These are phyloP conservation scores for Verticillium isaacii DNA, from an alignment of 2,329 filamentous ascomycete species.

Conservation along the genomic window DNA sequence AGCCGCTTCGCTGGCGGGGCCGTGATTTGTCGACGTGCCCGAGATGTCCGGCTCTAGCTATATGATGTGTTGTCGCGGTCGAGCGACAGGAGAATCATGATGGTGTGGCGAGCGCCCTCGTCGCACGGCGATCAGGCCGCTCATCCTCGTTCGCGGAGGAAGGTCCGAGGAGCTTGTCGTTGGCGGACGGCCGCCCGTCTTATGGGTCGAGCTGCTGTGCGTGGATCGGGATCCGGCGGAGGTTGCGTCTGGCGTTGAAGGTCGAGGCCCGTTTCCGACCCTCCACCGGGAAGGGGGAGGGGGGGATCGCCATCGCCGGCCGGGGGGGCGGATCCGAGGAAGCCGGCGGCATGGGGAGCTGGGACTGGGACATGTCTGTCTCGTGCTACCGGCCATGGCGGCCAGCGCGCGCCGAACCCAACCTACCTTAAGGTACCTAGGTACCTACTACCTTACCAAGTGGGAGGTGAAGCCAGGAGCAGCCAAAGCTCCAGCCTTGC, in stretches of 20 bases:
- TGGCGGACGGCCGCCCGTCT: neutral
- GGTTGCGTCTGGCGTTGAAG: neutral
- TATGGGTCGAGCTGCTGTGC: neutral
- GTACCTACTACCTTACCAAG: no score
- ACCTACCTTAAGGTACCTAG: no score
- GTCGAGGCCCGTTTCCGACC: neutral
- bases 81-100: neutral
- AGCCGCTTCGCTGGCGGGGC: neutral
- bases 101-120: neutral
- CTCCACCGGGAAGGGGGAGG: neutral
- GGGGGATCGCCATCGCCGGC: neutral
- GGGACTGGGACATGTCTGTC: no score
- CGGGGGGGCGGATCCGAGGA: neutral
- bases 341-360: neutral
- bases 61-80: neutral
- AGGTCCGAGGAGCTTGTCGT: neutral
- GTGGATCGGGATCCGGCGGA: neutral
- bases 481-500: neutral
- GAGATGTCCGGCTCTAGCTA: neutral
- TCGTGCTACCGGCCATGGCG: no score
- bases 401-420: no score
- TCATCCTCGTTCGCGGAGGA: neutral
- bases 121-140: neutral
- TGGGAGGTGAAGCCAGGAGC: no score
- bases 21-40: neutral